Evolutionary conservation across 179 eudicot genomes (phyloP).

Genomic region (Spinacia oleracea): DNA sequence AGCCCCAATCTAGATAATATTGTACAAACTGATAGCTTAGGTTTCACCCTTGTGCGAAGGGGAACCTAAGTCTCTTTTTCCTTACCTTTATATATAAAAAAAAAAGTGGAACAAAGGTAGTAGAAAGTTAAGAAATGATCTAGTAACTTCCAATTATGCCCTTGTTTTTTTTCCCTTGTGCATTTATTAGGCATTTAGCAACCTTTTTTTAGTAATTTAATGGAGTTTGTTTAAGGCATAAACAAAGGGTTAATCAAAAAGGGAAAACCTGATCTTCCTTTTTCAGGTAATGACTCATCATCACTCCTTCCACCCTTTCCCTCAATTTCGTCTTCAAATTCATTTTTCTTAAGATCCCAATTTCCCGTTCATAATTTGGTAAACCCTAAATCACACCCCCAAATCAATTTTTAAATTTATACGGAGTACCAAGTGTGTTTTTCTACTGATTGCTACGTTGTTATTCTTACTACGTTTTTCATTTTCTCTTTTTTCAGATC

Average conservation of each 20-base stretch:
- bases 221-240: neutral
- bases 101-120: no score
- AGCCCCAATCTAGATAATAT: no score
- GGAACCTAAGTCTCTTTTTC: no score
- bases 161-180: neutral
- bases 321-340: constrained; percentile 10
- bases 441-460: neutral
- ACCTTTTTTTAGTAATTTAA: no score
- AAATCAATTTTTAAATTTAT: neutral
- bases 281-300: neutral
- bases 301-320: neutral
- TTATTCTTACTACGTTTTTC: neutral
- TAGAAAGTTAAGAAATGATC: no score
- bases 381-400: constrained; percentile 7
- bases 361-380: neutral
- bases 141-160: neutral
- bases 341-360: neutral
- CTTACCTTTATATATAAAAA: no score
- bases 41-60: no score
- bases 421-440: neutral
- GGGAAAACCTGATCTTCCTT: neutral
- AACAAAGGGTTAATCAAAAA: neutral
- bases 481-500: neutral
- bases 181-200: no score
- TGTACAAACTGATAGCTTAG: no score